phyloP scores from a whole-genome alignment of 257 asterid species.

The Phtheirospermum japonicum region DNA sequence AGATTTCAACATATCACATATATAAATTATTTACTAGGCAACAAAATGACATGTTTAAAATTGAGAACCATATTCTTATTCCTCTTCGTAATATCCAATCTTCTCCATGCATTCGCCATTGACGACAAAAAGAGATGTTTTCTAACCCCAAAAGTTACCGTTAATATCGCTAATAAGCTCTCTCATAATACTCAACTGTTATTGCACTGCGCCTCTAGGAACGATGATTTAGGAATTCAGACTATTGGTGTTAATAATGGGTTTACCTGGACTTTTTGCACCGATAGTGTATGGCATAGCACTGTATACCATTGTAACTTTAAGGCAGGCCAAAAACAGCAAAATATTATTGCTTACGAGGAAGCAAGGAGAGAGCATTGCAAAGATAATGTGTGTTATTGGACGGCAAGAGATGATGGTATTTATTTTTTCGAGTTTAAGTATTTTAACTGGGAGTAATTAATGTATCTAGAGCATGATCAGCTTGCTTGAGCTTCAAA shows the following conservation, averaged over 20 bases:
- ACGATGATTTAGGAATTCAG: slow-evolving; percentile 6
- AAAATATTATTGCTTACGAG: neutral
- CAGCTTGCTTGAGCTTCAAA: no score
- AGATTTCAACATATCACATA: neutral
- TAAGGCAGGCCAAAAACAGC: neutral
- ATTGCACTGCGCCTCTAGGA: neutral
- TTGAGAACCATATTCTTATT: neutral
- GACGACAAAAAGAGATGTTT: neutral
- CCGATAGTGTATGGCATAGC: neutral
- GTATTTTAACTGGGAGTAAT: neutral
- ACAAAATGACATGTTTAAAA: neutral
- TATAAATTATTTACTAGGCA: neutral
- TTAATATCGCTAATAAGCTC: neutral
- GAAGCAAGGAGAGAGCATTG: neutral
- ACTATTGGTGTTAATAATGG: neutral
- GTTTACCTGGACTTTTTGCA: slow-evolving; percentile 2
- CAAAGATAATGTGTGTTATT: neutral
- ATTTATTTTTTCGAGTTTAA: neutral
- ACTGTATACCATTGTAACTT: slow-evolving; percentile 1
- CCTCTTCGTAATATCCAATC: neutral
- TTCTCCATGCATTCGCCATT: neutral
- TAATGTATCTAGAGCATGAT: no score
- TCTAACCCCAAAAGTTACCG: neutral
- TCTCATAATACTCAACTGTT: neutral
- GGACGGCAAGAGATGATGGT: neutral